phyloP scores from a whole-genome alignment of 495 filamentous ascomycete species.

The Podospora pseudoanserina region DNA sequence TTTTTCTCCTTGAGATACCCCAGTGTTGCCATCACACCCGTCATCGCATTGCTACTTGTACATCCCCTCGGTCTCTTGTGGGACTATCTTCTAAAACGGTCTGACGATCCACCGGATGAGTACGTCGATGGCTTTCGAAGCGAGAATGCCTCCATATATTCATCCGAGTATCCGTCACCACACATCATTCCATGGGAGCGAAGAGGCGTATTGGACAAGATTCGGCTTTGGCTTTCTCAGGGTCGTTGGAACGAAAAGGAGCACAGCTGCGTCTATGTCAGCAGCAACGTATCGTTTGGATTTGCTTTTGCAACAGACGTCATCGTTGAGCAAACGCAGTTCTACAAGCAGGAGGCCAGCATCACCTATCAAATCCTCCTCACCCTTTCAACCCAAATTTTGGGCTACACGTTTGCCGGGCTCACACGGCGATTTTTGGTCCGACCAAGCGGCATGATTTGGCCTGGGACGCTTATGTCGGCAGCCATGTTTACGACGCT shows the following conservation, averaged over 20 bases:
- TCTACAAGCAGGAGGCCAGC: slow-evolving; percentile 73
- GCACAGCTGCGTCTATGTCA: slow-evolving; percentile 81
- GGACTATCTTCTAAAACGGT: slow-evolving; percentile 64
- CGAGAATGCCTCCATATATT: slow-evolving; percentile 16
- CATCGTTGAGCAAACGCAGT: slow-evolving; percentile 82
- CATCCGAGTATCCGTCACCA: slow-evolving; percentile 10
- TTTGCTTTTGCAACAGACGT: slow-evolving; percentile 84
- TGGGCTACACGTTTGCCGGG: slow-evolving; percentile 81
- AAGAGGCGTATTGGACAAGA: slow-evolving; percentile 35
- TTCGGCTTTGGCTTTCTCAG: slow-evolving; percentile 72
- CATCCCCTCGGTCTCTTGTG: slow-evolving; percentile 76
- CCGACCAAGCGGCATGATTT: slow-evolving; percentile 83
- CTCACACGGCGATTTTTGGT: slow-evolving; percentile 76
- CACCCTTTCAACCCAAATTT: slow-evolving; percentile 77
- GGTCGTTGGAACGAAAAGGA: slow-evolving; percentile 84
- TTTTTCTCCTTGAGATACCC: slow-evolving; percentile 84
- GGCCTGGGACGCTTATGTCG: slow-evolving; percentile 84
- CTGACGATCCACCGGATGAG: slow-evolving; percentile 57
- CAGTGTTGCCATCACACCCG: slow-evolving; percentile 78
- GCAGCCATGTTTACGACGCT: slow-evolving; percentile 82
- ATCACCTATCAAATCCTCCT: slow-evolving; percentile 76
- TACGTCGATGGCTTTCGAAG: slow-evolving; percentile 53
- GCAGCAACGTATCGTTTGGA: slow-evolving; percentile 86
- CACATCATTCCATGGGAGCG: slow-evolving; percentile 21
- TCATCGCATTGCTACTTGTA: slow-evolving; percentile 76